Percentiles rank a stretch among this genome's conserved stretches.
Conservation (phyloP, 768 basidiomycete species). For the Tulasnella sp. region DNA sequence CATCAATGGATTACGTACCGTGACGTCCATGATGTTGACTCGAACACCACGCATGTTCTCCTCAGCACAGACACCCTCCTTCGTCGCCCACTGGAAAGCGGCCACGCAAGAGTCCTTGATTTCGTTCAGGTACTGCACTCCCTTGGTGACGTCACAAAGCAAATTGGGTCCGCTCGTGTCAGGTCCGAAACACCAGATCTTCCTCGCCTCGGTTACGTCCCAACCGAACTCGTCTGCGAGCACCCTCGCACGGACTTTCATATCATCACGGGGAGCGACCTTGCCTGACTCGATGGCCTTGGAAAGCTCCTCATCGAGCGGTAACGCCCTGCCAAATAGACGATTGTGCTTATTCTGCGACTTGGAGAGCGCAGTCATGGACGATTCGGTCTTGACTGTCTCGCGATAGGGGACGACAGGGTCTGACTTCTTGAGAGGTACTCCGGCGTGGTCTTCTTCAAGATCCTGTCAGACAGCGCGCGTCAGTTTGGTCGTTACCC, state of each 20-base stretch:
- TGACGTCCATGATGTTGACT: slow-evolving; percentile 91
- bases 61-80: slow-evolving; percentile 93
- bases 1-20: slow-evolving; percentile 32
- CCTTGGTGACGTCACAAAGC: slow-evolving; percentile 97
- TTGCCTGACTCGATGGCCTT: slow-evolving; percentile 84
- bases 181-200: slow-evolving; percentile 99
- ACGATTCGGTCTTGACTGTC: slow-evolving; percentile 92
- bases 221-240: slow-evolving; percentile 95
- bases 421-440: slow-evolving; percentile 96
- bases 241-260: slow-evolving; percentile 89
- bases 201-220: slow-evolving; percentile 98
- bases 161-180: slow-evolving; percentile 96
- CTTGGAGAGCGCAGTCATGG: slow-evolving; percentile 93
- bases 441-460: slow-evolving; percentile 98
- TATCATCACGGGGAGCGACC: slow-evolving; percentile 88
- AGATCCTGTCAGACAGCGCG: slow-evolving; percentile 53
- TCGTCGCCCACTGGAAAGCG: slow-evolving; percentile 99
- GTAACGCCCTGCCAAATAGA: slow-evolving; percentile 86
- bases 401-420: slow-evolving; percentile 97
- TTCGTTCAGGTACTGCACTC: slow-evolving; percentile 98
- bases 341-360: slow-evolving; percentile 99
- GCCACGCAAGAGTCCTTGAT: slow-evolving; percentile 99
- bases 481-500: not conserved
- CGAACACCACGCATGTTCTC: slow-evolving; percentile 99
- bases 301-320: slow-evolving; percentile 88